These are phyloP conservation scores for Xylariaceae sp. DNA, from an alignment of 2,329 filamentous ascomycete species.

Conservation along the genomic window DNA sequence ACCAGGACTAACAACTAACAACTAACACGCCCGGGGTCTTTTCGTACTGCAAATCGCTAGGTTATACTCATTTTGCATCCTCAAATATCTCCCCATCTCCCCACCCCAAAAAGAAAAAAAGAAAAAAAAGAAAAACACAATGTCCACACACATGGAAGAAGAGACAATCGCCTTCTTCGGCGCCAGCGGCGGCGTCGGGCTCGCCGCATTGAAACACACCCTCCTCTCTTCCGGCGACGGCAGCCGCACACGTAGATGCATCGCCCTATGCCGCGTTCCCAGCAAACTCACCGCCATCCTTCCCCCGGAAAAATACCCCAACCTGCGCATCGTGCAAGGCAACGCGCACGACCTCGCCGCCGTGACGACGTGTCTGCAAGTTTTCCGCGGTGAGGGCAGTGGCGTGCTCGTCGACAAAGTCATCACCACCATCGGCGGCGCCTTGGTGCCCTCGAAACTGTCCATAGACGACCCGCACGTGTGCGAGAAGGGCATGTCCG, in stretches of 20 bases:
- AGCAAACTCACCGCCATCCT: conserved; percentile 40
- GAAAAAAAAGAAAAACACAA: too few species aligned
- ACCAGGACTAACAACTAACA: too few species aligned
- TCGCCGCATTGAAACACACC: conserved; percentile 41
- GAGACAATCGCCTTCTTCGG: conserved; percentile 49
- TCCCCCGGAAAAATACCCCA: conserved; percentile 26
- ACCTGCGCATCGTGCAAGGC: conserved; percentile 43
- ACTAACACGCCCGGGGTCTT: too few species aligned
- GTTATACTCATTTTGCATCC: too few species aligned
- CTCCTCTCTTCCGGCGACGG: too few species aligned
- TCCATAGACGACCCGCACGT: conserved; percentile 40
- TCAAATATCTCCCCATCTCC: too few species aligned
- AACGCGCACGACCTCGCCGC: conserved; percentile 39
- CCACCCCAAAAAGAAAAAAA: too few species aligned
- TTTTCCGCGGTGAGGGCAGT: too few species aligned
- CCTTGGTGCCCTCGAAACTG: conserved; percentile 27
- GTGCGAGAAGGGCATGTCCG: conserved; percentile 40
- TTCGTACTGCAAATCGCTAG: too few species aligned
- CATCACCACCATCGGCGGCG: conserved; percentile 43
- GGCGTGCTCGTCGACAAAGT: conserved; percentile 41
- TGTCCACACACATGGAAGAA: conserved; percentile 5
- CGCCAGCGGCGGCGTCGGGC: conserved; percentile 45
- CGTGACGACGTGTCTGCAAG: conserved; percentile 34
- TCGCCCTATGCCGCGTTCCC: conserved; percentile 46
- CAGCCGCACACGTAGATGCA: conserved; percentile 42